Conservation (phyloP, 1,139 yeast species). For the Tardiomyces blankii region DNA sequence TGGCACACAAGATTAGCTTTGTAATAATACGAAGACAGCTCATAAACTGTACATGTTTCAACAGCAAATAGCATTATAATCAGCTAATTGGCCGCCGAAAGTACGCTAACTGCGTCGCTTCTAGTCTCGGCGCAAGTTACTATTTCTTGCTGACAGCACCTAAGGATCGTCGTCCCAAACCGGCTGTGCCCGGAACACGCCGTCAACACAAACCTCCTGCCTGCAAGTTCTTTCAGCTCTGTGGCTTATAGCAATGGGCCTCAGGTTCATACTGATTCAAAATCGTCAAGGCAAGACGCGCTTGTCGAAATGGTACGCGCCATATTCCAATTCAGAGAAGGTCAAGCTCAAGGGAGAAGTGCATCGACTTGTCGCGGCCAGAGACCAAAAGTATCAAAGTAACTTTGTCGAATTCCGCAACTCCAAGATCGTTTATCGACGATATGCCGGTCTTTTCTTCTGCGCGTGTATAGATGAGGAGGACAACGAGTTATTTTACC, state of each 20-base stretch:
- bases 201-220: no score
- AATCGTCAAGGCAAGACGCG: constrained; percentile 93
- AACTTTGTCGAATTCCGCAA: constrained; percentile 42
- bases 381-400: constrained; percentile 71
- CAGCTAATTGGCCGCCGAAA: no score
- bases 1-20: no score
- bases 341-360: constrained; percentile 47
- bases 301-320: constrained; percentile 63
- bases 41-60: no score
- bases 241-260: constrained; percentile 39
- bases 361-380: constrained; percentile 69
- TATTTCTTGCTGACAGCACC: no score
- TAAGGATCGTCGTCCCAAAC: no score
- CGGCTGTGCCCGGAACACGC: no score
- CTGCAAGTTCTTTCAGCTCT: no score
- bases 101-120: no score
- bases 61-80: no score
- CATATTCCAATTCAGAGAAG: constrained; percentile 29
- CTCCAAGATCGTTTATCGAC: constrained; percentile 66
- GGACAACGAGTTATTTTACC: constrained; percentile 71
- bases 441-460: constrained; percentile 89
- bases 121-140: no score
- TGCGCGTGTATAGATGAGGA: constrained; percentile 62
- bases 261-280: constrained; percentile 69
- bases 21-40: no score